Base-by-base conservation (phyloP, 768 basidiomycete genomes). In the Boletus pseudopeckii region DNA sequence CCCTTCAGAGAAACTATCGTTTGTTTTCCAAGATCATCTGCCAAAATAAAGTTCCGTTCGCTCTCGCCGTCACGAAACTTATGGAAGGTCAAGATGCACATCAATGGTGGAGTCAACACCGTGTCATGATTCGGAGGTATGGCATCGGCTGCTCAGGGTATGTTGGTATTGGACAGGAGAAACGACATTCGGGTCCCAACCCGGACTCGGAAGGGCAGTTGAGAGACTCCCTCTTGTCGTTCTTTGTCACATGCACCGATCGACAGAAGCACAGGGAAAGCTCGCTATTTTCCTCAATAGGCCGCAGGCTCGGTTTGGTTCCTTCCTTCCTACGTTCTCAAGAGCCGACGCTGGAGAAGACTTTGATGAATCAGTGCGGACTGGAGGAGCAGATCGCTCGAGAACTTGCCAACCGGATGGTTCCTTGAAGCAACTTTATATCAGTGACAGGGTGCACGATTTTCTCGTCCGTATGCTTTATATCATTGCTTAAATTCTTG, bases 21-120 rank as follows among this genome's bases (percentile, higher is more conserved):
- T 44, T 65, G 34, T 71, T 74, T 60, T 56, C 45, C 55, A 50
- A 67, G 36, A 51, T 62, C 42, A 53, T 72, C 28, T 71, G 62
- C 36, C 48, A 60, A 32, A 57, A 52, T 22, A 64, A 58, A 41
- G 64, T 68, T 59, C 53, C 70, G 2, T 61, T 65, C 17, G 67
- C 69, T 7, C 55, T 73, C 9, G 64, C 58, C 7, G 57, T 71
- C 43, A 72, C 66, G n/a, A 62, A 63, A 28, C 72, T 73, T 0
- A 59, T 63, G 37, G 62, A 55, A 42, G 48, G 66, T 14, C 45
- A 57, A 10, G 61, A 60, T 15, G 67, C 62, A 55, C 59, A 69
- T 18, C 58, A 58, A 40, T 78, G 77, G 77, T 71, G 73, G 75
- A 37, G 24, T 14, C 51, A 54, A 32, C 65, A 76, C 40, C 18